phyloP scores from a whole-genome alignment of 306 rosid species.

The Hippophae gyantsensis region DNA sequence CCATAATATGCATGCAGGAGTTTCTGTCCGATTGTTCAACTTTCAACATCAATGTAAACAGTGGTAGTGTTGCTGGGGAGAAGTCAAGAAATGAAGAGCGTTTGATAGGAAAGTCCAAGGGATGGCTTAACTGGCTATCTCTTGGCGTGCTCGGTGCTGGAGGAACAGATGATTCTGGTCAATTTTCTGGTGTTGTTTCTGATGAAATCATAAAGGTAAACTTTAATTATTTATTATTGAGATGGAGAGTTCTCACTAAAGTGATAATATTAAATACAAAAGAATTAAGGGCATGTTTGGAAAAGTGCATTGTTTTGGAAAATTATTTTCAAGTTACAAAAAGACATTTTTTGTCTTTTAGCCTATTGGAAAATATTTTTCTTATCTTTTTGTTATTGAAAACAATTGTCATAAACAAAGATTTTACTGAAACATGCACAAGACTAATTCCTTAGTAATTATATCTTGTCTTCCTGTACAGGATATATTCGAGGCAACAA shows the following conservation, averaged over 20 bases:
- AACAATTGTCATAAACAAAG: neutral
- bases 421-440: too few species aligned
- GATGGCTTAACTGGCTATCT: slow-evolving; percentile 95
- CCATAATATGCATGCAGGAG: slow-evolving; percentile 36
- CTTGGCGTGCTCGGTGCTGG: slow-evolving; percentile 99
- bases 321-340: too few species aligned
- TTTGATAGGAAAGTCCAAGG: slow-evolving; percentile 49
- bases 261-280: too few species aligned
- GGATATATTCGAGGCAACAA: slow-evolving; percentile 88
- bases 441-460: neutral
- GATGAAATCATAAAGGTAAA: slow-evolving; percentile 80
- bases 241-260: too few species aligned
- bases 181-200: slow-evolving; percentile 92
- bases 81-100: slow-evolving; percentile 51
- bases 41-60: slow-evolving; percentile 23
- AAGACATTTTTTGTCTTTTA: neutral
- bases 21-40: slow-evolving; percentile 36
- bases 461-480: slow-evolving; percentile 18
- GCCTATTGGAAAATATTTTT: neutral
- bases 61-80: slow-evolving; percentile 31
- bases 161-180: slow-evolving; percentile 89
- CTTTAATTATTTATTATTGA: too few species aligned
- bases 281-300: too few species aligned
- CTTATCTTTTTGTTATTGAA: neutral
- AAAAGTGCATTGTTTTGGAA: too few species aligned